Evolutionary conservation across 176 grass and related monocot species (phyloP), one percentile per base, ranked within the genome.

Genomic region (Alopecurus myosuroides): DNA sequence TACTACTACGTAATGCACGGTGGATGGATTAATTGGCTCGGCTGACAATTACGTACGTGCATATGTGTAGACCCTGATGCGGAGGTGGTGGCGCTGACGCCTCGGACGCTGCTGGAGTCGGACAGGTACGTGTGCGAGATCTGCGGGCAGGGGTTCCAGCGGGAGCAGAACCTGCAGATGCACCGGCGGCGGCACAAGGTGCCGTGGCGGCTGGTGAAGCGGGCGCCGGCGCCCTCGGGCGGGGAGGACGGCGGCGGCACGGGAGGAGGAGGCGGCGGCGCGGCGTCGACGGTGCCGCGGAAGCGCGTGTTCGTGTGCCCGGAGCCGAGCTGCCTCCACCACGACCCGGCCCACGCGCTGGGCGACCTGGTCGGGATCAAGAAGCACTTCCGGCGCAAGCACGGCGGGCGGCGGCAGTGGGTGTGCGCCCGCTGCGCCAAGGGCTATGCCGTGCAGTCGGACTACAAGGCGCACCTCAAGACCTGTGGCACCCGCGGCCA

Each of bases 381-480:
- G 89, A 97, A 97, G 71, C 94, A 97, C 88, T 97, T 91, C 84
- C 81, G 94, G 74, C 88, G 94, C 13, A 97, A 97, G 87, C 94
- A 97, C 86, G 89, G 94, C 62, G 92, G 89, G 4, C 84, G 86
- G 76, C 86, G 89, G 79, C 92, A 97, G 80, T 97, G 94, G 94
- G 89, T 86, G 19, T 97, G 94, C 76, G 87, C 81, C 29, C 89
- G 90, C 66, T 97, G 94, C 87, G 85, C 88, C 74, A 94, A 94
- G 89, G 89, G 89, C 31, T 97, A 97, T 61, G 92, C 94, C 80
- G 94, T 97, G 17, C 94, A 97, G 78, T 97, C 94, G 56, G 94
- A 97, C 84, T 97, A 97, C 89, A 97, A 97, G 94, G 94, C 94
- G 1, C 94, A 97, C 81, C 94, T 97, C 92, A 97, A 97, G 85